Evolutionary conservation across 306 rosid species (phyloP).

Genomic region (Citrullus amarus): DNA sequence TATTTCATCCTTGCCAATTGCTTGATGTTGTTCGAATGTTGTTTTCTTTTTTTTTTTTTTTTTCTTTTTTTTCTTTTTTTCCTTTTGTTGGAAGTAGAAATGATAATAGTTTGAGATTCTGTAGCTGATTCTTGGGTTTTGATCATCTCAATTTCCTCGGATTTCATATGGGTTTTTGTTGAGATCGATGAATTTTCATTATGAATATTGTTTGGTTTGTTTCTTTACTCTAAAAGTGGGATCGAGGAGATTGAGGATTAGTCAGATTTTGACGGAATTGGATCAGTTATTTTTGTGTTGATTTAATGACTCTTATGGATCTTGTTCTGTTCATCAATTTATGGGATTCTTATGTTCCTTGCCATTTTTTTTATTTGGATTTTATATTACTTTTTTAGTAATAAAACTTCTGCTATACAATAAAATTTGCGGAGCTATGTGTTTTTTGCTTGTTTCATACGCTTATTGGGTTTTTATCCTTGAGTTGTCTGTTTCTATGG

Average conservation of each 20-base stretch:
- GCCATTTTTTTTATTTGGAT: neutral
- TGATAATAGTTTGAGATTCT: neutral
- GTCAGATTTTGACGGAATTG: neutral
- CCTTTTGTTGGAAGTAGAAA: neutral
- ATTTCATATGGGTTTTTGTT: conserved; percentile 1
- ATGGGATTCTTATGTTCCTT: neutral
- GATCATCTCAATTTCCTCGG: neutral
- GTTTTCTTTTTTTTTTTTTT: neutral
- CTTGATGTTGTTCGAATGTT: neutral
- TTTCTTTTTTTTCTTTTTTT: neutral
- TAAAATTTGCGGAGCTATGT: neutral
- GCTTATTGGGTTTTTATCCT: neutral
- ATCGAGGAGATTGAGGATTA: neutral
- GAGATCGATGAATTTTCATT: neutral
- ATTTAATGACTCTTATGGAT: neutral
- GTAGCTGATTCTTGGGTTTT: neutral
- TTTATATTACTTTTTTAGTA: neutral
- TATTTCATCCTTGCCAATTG: neutral
- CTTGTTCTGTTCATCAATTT: neutral
- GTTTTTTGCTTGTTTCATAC: neutral
- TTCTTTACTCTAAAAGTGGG: neutral
- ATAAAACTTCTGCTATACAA: neutral
- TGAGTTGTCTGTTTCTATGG: neutral
- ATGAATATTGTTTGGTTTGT: neutral
- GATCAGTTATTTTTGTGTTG: neutral